A percentile compares a stretch with the other conserved stretches of the same genome.
Evolutionary conservation across 768 basidiomycete species (phyloP).

Genomic region (Lactarius vividus): DNA sequence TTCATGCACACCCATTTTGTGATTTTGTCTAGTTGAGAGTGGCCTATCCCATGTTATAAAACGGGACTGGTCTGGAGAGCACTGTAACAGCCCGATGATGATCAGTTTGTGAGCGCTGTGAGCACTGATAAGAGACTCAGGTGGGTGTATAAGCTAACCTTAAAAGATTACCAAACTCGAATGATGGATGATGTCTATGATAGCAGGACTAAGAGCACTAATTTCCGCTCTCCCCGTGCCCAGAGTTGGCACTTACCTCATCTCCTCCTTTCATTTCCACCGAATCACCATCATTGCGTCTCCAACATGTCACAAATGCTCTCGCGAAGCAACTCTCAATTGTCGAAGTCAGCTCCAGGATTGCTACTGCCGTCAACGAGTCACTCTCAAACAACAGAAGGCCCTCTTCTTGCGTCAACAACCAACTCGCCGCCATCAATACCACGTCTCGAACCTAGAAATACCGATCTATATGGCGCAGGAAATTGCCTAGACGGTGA

Average conservation of each 20-base stretch:
- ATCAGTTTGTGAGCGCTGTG: no score
- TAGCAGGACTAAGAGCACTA: background rate
- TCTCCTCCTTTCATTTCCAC: no score
- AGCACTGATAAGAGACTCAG: no score
- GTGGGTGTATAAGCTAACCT: no score
- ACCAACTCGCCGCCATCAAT: slow-evolving; percentile 80
- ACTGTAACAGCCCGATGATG: no score
- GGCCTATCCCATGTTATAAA: no score
- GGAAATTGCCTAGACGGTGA: slow-evolving; percentile 50
- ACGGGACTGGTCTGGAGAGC: no score
- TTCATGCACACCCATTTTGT: no score
- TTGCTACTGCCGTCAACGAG: slow-evolving; percentile 76
- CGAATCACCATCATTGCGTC: slow-evolving; percentile 56
- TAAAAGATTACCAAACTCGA: no score
- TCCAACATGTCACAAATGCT: slow-evolving; percentile 63
- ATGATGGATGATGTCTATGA: no score
- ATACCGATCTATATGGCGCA: background rate
- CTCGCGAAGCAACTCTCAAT: slow-evolving; percentile 76
- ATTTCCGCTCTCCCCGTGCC: no score
- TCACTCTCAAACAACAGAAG: slow-evolving; percentile 80
- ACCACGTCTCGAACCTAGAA: slow-evolving; percentile 43
- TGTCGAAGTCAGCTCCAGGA: slow-evolving; percentile 77
- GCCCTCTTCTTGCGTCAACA: slow-evolving; percentile 84
- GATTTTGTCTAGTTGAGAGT: no score
- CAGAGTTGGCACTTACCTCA: background rate